Evolutionary conservation across 768 basidiomycete species (phyloP), one percentile per base, ranked within the genome.

Genomic region (Agaricus blazei): DNA sequence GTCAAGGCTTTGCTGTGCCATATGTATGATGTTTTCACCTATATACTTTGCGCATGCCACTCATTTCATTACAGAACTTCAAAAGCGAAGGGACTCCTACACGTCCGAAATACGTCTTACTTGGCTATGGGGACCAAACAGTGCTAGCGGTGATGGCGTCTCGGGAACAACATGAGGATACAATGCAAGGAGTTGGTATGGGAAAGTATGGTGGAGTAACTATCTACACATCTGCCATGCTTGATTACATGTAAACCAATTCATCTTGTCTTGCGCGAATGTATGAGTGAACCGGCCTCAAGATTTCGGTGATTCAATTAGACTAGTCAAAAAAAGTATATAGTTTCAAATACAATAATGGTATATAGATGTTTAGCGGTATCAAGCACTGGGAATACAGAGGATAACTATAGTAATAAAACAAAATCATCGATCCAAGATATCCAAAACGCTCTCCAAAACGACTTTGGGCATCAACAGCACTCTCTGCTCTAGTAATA

Each of bases 401-500:
- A 1, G 19, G 19, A 19, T 19, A 19, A 19, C 19, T 19, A 19
- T 19, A 19, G 19, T 19, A 19, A 19, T 19, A 19, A 19, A 19
- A 19, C 19, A 28, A 14, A 38, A 19, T 29, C 41, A 55, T 28
- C 47, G 40, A 34, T 57, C 55, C 58, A 79, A 65, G 26, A 75
- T 70, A 50, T 77, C 76, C 50, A 78, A 60, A 9, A 87, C 85
- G n/a, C 83, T 83, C 63, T 90, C 87, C 54, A 90, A 68, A 40
- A 90, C 81, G 3, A 90, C 87, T 66, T 87, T 90, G n/a, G 88
- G 87, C 64, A 75, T 75, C 55, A 90, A 70, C 48, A 90, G 68
- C 51, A 84, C 67, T 62, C 83, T 77, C 58, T 77, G 75, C 50
- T 88, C 88, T 42, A 82, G 66, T 26, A 61, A 66, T 34, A 74